Percentiles rank a stretch among this genome's conserved stretches.
Evolutionary conservation across 208 protist species (phyloP).

Genomic region (Trypanosomatidae sp.): DNA sequence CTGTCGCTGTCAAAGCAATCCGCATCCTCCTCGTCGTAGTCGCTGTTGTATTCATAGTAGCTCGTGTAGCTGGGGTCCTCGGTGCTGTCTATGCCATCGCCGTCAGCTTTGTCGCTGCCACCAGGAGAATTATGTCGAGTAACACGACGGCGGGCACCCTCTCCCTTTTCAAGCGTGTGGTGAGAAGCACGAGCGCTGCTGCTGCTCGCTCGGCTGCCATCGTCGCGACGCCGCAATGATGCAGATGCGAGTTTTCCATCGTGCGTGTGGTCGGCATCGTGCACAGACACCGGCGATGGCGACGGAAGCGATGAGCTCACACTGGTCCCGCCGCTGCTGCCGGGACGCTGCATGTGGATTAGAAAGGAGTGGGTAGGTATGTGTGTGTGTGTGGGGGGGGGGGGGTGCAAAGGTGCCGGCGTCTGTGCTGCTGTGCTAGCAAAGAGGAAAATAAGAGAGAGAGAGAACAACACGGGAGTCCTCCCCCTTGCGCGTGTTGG

Average conservation of each 20-base stretch:
- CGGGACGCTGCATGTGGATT: neutral
- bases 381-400: neutral
- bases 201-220: neutral
- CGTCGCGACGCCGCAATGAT: neutral
- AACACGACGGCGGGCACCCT: neutral
- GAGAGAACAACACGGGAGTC: neutral
- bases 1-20: slow-evolving; percentile 14
- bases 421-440: neutral
- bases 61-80: slow-evolving; percentile 7
- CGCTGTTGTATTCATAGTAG: slow-evolving; percentile 31
- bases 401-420: neutral
- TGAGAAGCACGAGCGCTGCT: slow-evolving; percentile 6
- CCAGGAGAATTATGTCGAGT: neutral
- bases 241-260: no score
- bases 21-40: slow-evolving; percentile 30
- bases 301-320: neutral
- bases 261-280: neutral
- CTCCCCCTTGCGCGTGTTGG: neutral
- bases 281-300: neutral
- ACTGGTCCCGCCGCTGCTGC: neutral
- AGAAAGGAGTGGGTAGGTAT: neutral
- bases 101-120: neutral
- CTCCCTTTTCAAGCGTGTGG: slow-evolving; percentile 19
- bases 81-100: neutral
- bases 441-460: neutral